A percentile compares a stretch with the other conserved stretches of the same genome.
phyloP scores from a whole-genome alignment of 495 filamentous ascomycete genomes.

The Cercophora scortea region DNA sequence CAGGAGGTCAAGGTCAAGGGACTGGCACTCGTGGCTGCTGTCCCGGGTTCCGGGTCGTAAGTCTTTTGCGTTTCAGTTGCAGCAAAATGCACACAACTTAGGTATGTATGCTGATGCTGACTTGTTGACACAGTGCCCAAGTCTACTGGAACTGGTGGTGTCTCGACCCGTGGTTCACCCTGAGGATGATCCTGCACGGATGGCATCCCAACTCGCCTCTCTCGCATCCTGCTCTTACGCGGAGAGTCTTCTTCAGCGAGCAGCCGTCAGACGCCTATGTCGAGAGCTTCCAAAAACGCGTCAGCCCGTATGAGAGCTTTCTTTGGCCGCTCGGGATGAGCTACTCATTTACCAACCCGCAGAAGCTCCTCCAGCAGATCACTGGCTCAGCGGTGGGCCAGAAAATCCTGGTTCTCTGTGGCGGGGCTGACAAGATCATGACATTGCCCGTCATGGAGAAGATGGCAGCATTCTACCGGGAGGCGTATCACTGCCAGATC shows the following conservation, averaged over 20 bases:
- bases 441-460: slow-evolving; percentile 16
- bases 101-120: too few relatives aligned
- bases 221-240: slow-evolving; percentile 32
- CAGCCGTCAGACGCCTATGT: slow-evolving; percentile 21
- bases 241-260: slow-evolving; percentile 35
- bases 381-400: slow-evolving; percentile 1
- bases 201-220: slow-evolving; percentile 41
- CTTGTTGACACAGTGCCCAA: slow-evolving; percentile 10
- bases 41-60: slow-evolving; percentile 39
- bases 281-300: slow-evolving; percentile 23
- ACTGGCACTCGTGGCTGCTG: slow-evolving; percentile 28
- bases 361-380: slow-evolving; percentile 28
- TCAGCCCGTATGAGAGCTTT: slow-evolving; percentile 37
- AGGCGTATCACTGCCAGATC: slow-evolving; percentile 42
- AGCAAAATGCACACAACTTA: too few relatives aligned
- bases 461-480: slow-evolving; percentile 41
- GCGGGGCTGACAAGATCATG: slow-evolving; percentile 23
- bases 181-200: slow-evolving; percentile 32
- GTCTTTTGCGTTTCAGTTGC: slow-evolving; percentile 9
- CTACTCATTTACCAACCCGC: slow-evolving; percentile 25
- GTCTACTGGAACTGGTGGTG: slow-evolving; percentile 38
- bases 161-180: slow-evolving; percentile 35
- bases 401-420: slow-evolving; percentile 32
- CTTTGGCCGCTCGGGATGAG: slow-evolving; percentile 38
- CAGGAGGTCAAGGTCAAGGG: slow-evolving; percentile 28